These are phyloP conservation scores for Penicillium sp. DNA, from an alignment of 2,329 filamentous ascomycete genomes.

Conservation along the genomic window DNA sequence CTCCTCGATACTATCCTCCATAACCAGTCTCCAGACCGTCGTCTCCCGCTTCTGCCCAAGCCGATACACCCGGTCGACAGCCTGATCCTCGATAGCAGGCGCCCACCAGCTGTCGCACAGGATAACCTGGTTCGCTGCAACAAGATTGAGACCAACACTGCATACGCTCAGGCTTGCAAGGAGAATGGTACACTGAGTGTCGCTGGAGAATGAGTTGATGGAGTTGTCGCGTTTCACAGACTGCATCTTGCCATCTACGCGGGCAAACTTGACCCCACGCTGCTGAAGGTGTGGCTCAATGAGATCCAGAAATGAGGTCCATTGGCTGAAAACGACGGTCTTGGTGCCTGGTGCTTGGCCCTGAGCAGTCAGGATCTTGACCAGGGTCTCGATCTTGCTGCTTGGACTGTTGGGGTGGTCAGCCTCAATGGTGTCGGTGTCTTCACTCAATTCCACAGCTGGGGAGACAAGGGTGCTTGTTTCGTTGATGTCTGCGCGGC, in stretches of 20 bases:
- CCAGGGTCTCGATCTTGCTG: slow-evolving; percentile 71
- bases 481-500: slow-evolving; percentile 59
- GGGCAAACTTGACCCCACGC: slow-evolving; percentile 55
- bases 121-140: slow-evolving; percentile 76
- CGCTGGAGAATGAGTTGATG: slow-evolving; percentile 57
- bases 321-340: slow-evolving; percentile 73
- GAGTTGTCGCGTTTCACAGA: slow-evolving; percentile 61
- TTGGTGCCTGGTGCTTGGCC: slow-evolving; percentile 59
- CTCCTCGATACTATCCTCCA: slow-evolving; percentile 74
- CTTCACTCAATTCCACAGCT: slow-evolving; percentile 48
- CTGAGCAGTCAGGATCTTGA: slow-evolving; percentile 65
- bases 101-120: slow-evolving; percentile 85
- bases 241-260: slow-evolving; percentile 74
- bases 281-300: slow-evolving; percentile 59
- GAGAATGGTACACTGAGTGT: slow-evolving; percentile 62
- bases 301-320: slow-evolving; percentile 68
- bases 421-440: slow-evolving; percentile 43
- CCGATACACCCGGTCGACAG: slow-evolving; percentile 76
- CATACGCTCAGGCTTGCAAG: slow-evolving; percentile 75
- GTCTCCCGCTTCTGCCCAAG: slow-evolving; percentile 72
- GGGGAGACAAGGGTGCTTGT: slow-evolving; percentile 58
- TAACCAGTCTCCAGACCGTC: slow-evolving; percentile 70
- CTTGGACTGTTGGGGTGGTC: slow-evolving; percentile 60
- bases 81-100: slow-evolving; percentile 84
- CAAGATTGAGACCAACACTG: slow-evolving; percentile 76